Percentiles rank a stretch among this genome's conserved stretches.
These are phyloP conservation scores for Suhomyces guaymorum DNA, from an alignment of 1,139 yeast genomes.

Conservation along the genomic window DNA sequence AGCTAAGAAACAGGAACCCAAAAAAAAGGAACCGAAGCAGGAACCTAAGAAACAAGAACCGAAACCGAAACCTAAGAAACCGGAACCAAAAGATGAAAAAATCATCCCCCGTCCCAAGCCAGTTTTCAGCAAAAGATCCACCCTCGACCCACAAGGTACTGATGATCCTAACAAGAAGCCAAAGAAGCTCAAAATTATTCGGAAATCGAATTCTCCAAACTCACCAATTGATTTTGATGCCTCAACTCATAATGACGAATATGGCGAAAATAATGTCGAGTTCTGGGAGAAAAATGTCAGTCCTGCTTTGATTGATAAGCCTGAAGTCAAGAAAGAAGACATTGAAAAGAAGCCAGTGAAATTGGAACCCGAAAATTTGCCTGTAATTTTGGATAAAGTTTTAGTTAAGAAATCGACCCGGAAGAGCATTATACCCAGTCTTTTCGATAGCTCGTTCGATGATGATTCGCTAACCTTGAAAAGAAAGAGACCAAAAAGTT, in stretches of 20 bases:
- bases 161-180: conserved; percentile 1
- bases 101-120: conserved; percentile 1
- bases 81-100: no score
- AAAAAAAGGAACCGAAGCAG: background rate
- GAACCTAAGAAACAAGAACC: background rate
- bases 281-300: conserved; percentile 25
- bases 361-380: conserved; percentile 9
- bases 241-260: conserved; percentile 38
- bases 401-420: conserved; percentile 1
- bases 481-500: conserved; percentile 4
- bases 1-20: background rate
- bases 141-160: background rate
- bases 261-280: conserved; percentile 35
- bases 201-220: conserved; percentile 7
- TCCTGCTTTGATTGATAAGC: conserved; percentile 7
- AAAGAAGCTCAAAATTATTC: conserved; percentile 7
- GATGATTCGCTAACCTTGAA: conserved; percentile 15
- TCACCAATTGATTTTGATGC: conserved; percentile 24
- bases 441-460: conserved; percentile 20
- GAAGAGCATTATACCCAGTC: conserved; percentile 13
- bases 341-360: background rate
- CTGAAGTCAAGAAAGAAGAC: conserved; percentile 1
- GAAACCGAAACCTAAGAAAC: background rate
- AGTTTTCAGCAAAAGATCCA: background rate
- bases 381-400: conserved; percentile 16